Evolutionary conservation across 2,329 filamentous ascomycete species (phyloP), one percentile per base, ranked within the genome.

Genomic region (Fusarium floridanum): DNA sequence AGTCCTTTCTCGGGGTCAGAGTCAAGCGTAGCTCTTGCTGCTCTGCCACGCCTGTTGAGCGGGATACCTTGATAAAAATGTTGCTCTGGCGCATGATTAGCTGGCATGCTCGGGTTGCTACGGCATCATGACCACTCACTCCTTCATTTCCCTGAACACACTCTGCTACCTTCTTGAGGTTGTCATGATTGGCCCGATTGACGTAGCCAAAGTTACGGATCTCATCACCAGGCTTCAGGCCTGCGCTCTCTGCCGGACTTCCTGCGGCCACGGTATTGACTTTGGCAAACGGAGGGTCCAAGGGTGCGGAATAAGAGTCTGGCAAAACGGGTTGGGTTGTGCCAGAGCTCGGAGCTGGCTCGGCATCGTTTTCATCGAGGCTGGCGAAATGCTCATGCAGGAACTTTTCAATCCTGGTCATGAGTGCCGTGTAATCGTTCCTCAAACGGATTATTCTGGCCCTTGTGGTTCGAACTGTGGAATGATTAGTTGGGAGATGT

Each of bases 371-470:
- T 71, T 90, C 87, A 72, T 89, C 88, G 50, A 94, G 82, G 71
- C 85, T 91, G n/a, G 95, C 95, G 82, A 98, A 98, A 81, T 97
- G 93, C 75, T 93, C 92, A 81, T 98, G 95, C n/a, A 99, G 88
- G 56, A 92, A 91, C 79, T 92, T 92, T 83, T 98, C 97, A 76
- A 98, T 92, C 68, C 89, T 87, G 67, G 85, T 85, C 95, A 98
- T 98, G 50, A 98, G 85, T 43, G 92, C 91, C 81, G 97, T 98
- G 85, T 98, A 96, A 83, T 99, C 97, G 81, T 98, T 98, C 74
- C 94, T 92, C 43, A 98, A 88, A 76, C 92, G 88, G 76, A 98
- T 97, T 76, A 99, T 98, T 70, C 94, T 92, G 32, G 95, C 90
- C 83, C 97, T 90, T 41, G 95, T 98, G n/a, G 95, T 98, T 71